Percentiles rank a stretch among this genome's conserved stretches.
Conservation (phyloP, 495 filamentous ascomycete genomes). For the Alectoria sarmentosa region DNA sequence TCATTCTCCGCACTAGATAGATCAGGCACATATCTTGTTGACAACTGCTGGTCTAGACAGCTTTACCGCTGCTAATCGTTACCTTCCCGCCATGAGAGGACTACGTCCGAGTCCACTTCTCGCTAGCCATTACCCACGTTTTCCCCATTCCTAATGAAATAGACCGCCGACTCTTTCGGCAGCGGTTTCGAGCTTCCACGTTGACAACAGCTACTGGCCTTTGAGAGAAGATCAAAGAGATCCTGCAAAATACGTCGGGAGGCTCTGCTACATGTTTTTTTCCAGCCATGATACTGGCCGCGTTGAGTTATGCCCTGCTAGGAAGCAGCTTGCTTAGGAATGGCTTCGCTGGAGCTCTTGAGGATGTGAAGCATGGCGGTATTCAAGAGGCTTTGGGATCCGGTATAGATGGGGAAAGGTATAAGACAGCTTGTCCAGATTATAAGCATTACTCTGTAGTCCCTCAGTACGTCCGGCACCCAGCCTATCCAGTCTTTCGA, state of each 20-base stretch:
- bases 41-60: neutral
- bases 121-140: neutral
- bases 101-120: neutral
- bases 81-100: neutral
- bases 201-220: neutral
- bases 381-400: conserved; percentile 24
- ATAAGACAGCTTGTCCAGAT: conserved; percentile 41
- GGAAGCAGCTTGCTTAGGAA: conserved; percentile 8
- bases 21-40: too few species aligned
- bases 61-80: neutral
- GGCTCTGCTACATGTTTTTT: neutral
- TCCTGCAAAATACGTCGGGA: neutral
- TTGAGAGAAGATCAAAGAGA: neutral
- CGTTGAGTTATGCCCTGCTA: conserved; percentile 3
- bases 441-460: conserved; percentile 42
- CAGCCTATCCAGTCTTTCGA: neutral
- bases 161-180: neutral
- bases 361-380: conserved; percentile 2
- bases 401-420: conserved; percentile 23
- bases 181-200: neutral
- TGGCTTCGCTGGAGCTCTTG: neutral
- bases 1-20: too few species aligned
- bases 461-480: conserved; percentile 36
- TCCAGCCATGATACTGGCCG: conserved; percentile 10
- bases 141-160: neutral